Base-by-base conservation (phyloP, 768 basidiomycete species). In the Leucocoprinus leucothites region DNA sequence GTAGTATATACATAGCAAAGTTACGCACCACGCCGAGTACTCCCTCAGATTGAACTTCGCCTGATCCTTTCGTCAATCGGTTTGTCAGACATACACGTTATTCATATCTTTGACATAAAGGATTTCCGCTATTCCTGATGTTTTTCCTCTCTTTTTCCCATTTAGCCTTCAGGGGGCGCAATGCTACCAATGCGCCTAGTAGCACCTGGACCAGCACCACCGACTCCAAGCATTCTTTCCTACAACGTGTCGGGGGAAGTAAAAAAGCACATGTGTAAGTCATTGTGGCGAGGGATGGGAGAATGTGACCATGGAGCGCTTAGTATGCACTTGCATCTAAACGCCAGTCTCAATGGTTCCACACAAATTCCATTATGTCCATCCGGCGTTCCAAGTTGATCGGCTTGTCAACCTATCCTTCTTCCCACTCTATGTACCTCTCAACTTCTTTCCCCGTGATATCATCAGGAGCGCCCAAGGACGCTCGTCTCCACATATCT, bases 1-100 rank as follows among this genome's bases (percentile, higher is more conserved):
- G n/a, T n/a, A n/a, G n/a, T n/a, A n/a, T n/a, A n/a, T n/a, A n/a
- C n/a, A n/a, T n/a, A n/a, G n/a, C n/a, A n/a, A n/a, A n/a, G n/a
- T n/a, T n/a, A n/a, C n/a, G n/a, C n/a, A n/a, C n/a, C n/a, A n/a
- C n/a, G n/a, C n/a, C n/a, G n/a, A n/a, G n/a, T n/a, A n/a, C n/a
- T n/a, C n/a, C n/a, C n/a, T n/a, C n/a, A n/a, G n/a, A 49, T 21
- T 14, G n/a, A 36, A 9, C 13, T 36, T 16, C 18, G 21, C 1
- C 43, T 52, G 26, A 42, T 43, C 51, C 51, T 42, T 43, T 43
- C n/a, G n/a, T n/a, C n/a, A n/a, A n/a, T n/a, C n/a, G n/a, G n/a
- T 31, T 11, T 31, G 31, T 31, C 31, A 31, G 5, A 31, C 7
- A 28, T 28, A 16, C 13, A 16, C 13, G 38, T 19, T 44, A 44